Conservation (phyloP, 805 yeast species). For the Starmerella geochares region DNA sequence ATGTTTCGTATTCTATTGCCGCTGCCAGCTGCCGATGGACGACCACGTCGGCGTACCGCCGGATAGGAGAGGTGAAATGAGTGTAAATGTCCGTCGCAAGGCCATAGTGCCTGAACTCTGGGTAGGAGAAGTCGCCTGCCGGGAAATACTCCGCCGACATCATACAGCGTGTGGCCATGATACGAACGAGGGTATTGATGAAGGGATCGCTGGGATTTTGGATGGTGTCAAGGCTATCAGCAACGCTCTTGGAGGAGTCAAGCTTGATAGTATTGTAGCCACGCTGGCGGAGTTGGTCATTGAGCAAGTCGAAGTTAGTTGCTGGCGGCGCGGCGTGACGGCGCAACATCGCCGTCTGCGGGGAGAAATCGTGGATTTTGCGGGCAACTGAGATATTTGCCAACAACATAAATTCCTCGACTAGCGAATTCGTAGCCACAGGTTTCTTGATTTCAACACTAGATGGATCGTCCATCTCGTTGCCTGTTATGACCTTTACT, state of each 20-base stretch:
- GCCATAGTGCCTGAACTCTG: slow-evolving; percentile 94
- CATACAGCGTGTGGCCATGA: slow-evolving; percentile 98
- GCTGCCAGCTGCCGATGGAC: slow-evolving; percentile 97
- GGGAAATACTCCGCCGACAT: slow-evolving; percentile 97
- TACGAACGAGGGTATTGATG: slow-evolving; percentile 85
- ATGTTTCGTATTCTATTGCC: slow-evolving; percentile 87
- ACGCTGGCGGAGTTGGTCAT: slow-evolving; percentile 76
- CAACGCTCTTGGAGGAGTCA: slow-evolving; percentile 81
- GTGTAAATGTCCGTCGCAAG: slow-evolving; percentile 95
- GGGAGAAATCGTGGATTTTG: slow-evolving; percentile 82
- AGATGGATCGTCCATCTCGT: slow-evolving; percentile 92
- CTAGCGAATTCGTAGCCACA: slow-evolving; percentile 86
- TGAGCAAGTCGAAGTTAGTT: slow-evolving; percentile 77
- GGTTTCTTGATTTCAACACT: slow-evolving; percentile 86
- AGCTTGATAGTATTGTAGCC: slow-evolving; percentile 66
- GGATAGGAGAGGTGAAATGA: slow-evolving; percentile 95
- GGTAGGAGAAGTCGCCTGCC: slow-evolving; percentile 77
- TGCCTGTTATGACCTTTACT: slow-evolving; percentile 92
- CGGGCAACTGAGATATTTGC: slow-evolving; percentile 95
- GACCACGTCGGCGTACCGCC: slow-evolving; percentile 95
- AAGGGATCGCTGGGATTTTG: slow-evolving; percentile 74
- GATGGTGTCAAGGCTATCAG: slow-evolving; percentile 86
- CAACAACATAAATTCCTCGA: slow-evolving; percentile 95
- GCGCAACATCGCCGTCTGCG: slow-evolving; percentile 97
- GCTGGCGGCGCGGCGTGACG: slow-evolving; percentile 97